A percentile compares a stretch with the other conserved stretches of the same genome.
phyloP scores from a whole-genome alignment of 805 yeast species.

The Saccharomycopsis sp. region DNA sequence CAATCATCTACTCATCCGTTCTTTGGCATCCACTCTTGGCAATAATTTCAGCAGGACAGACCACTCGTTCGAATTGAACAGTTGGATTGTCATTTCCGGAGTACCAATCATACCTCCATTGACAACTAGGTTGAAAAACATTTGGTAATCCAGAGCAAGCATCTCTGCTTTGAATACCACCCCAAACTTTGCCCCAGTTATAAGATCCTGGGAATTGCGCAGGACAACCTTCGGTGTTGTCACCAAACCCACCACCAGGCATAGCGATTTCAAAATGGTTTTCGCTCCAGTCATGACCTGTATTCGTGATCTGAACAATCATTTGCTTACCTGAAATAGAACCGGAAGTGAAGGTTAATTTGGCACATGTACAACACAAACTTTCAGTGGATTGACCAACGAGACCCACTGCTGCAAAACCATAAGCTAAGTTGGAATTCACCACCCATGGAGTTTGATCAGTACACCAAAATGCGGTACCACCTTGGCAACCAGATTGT shows the following conservation, averaged over 20 bases:
- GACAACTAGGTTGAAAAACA: slow-evolving; percentile 13
- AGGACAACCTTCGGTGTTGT: slow-evolving; percentile 5
- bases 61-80: slow-evolving; percentile 13
- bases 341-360: slow-evolving; percentile 10
- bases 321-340: slow-evolving; percentile 11
- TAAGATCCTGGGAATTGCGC: slow-evolving; percentile 8
- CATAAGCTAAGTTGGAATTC: slow-evolving; percentile 10
- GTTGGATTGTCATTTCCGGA: slow-evolving; percentile 14
- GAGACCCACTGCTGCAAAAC: slow-evolving; percentile 11
- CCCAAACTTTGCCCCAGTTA: slow-evolving; percentile 14
- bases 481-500: slow-evolving; percentile 16
- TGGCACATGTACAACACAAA: slow-evolving; percentile 11
- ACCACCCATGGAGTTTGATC: slow-evolving; percentile 16
- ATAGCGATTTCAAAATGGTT: slow-evolving; percentile 15
- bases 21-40: slow-evolving; percentile 13
- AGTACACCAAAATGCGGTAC: slow-evolving; percentile 16
- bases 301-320: slow-evolving; percentile 17
- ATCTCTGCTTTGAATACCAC: slow-evolving; percentile 13
- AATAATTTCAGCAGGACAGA: slow-evolving; percentile 17
- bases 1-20: too few relatives aligned
- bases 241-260: slow-evolving; percentile 18
- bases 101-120: slow-evolving; percentile 17
- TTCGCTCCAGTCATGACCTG: slow-evolving; percentile 8
- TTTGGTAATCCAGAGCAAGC: slow-evolving; percentile 13
- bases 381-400: slow-evolving; percentile 4